phyloP scores from a whole-genome alignment of 148 eudicot species.

The Dianthus caryophyllus region DNA sequence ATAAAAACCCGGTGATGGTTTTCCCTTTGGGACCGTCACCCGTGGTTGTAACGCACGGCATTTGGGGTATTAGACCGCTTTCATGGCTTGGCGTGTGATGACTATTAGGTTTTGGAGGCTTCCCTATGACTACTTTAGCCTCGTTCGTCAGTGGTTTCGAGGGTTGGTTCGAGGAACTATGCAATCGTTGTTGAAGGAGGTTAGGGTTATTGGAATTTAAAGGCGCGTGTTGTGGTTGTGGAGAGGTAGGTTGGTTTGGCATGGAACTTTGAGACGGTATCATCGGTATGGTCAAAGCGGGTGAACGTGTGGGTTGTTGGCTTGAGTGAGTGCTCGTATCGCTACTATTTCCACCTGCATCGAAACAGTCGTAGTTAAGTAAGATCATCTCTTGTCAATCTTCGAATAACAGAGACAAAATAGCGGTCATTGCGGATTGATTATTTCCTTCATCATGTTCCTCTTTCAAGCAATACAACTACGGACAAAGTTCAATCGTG shows the following conservation, averaged over 20 bases:
- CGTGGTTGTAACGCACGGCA: conserved; percentile 73
- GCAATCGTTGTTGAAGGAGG: background rate
- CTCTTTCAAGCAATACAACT: no score
- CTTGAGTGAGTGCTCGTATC: conserved; percentile 45
- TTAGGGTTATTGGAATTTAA: background rate
- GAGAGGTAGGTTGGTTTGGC: conserved; percentile 15
- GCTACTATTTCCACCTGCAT: conserved; percentile 34
- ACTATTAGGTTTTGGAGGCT: conserved; percentile 35
- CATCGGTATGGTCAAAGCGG: conserved; percentile 11
- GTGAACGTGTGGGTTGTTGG: conserved; percentile 17
- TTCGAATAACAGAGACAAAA: no score
- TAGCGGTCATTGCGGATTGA: no score
- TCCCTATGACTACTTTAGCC: conserved; percentile 11
- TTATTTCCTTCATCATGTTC: no score
- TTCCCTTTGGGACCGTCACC: conserved; percentile 75
- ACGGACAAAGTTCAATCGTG: no score
- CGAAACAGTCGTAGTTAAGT: background rate
- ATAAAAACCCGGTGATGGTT: conserved; percentile 62
- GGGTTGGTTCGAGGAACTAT: background rate
- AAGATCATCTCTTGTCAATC: no score
- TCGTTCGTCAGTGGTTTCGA: conserved; percentile 15
- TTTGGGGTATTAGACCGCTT: conserved; percentile 25
- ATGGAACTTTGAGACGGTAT: conserved; percentile 3
- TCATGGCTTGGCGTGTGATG: background rate
- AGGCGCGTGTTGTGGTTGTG: conserved; percentile 4